Evolutionary conservation across 1,284 basidiomycete species (phyloP), one percentile per base, ranked within the genome.

Genomic region (Moesziomyces globuligerus): DNA sequence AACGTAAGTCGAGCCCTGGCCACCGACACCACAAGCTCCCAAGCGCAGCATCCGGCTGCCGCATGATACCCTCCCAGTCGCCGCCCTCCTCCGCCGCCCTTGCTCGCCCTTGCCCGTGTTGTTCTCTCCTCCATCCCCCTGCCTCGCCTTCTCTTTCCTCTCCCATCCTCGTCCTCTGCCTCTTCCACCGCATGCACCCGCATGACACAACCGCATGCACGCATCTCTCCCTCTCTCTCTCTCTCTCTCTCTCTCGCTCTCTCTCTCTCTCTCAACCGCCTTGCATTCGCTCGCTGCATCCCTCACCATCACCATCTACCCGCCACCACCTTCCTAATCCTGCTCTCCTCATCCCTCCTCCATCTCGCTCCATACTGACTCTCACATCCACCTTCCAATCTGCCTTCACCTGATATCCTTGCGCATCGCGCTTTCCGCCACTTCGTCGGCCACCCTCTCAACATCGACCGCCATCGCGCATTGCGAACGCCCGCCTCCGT

Each of bases 121-220:
- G 52, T 59, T 50, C 40, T 50, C 40, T 43, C 57, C 46, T 46
- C 44, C 29, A 28, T 49, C 18, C 34, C 43, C 36, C 36, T 37
- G 6, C 40, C n/a, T 43, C 46, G 37, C 38, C 25, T 41, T 23
- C 37, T 32, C 42, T 45, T 36, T 25, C 9, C 38, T 25, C 25
- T 45, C 43, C 38, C 43, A 34, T 38, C 44, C 34, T 28, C 44
- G 23, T 56, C 36, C 39, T 38, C 29, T 26, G 20, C 32, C 23
- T 26, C 13, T 15, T 32, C 29, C 29, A 32, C 29, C 7, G 29
- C 29, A 32, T 32, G 29, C 29, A 32, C n/a, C n/a, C n/a, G 25
- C 39, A 47, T 29, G 36, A 46, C 13, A 42, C 49, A 43, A 53
- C 50, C 46, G 42, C 54, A 46, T 45, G 38, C 54, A 58, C 41